Evolutionary conservation across 805 yeast species (phyloP), one percentile per base, ranked within the genome.

Genomic region (Candida nonsorbophila): DNA sequence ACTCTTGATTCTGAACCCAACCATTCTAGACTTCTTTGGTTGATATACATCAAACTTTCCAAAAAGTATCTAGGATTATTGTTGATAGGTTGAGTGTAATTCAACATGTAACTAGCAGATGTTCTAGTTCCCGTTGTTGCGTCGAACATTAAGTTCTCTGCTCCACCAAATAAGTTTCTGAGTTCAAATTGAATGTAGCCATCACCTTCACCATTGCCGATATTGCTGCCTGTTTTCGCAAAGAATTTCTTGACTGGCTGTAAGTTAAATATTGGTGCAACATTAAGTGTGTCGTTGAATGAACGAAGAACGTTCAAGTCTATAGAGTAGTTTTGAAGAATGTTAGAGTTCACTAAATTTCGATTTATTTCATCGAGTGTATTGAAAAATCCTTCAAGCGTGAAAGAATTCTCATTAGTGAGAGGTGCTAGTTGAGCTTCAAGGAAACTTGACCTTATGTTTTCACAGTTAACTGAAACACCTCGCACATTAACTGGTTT

Each of bases 121-220:
- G 73, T 73, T 34, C 62, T 67, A 3, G 73, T 58, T 4, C 76
- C 77, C 2, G 71, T 53, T 6, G 64, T 48, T 28, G 76, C 77
- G 45, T 74, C 79, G 33, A 74, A 67, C 18, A 59, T 57, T 18
- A 74, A 39, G 20, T 52, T 53, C 38, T 74, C 80, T 3, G 71
- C 78, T 7, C 79, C 80, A 0, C 79, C 80, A 54, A 73, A 70
- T 12, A 74, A 46, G 42, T 74, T 74, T 30, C 63, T 63, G 49
- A 71, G 43, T 62, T 52, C 87, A 32, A 88, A 74, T 18, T 84
- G 79, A 26, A 86, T 68, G 48, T 88, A 87, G 1, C 97, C 97
- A 49, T 84, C 92, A 17, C 97, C 98, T 61, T 92, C 97, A 18
- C 95, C 95, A 49, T 92, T 90, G 2, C 97, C 97, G 6, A 92